Evolutionary conservation across 2,329 filamentous ascomycete species (phyloP).

Genomic region (Alternaria burnsii): DNA sequence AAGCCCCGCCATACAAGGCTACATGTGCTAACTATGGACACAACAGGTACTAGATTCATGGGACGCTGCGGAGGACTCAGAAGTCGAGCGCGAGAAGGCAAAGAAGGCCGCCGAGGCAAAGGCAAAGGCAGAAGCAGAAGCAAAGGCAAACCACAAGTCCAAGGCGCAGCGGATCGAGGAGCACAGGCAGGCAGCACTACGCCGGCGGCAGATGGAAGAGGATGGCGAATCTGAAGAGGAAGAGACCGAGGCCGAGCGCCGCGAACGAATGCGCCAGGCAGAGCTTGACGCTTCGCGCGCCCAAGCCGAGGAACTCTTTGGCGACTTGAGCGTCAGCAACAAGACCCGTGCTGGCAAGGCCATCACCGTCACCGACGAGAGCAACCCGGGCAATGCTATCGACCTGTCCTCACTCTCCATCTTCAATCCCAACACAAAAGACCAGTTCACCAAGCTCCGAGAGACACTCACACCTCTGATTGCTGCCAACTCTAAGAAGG

Average conservation of each 20-base stretch:
- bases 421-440: conserved; percentile 89
- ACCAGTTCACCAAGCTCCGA: conserved; percentile 82
- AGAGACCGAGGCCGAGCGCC: conserved; percentile 75
- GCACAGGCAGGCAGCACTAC: conserved; percentile 68
- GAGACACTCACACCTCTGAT: conserved; percentile 82
- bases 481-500: conserved; percentile 78
- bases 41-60: conserved; percentile 88
- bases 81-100: conserved; percentile 94
- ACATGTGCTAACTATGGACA: conserved; percentile 29
- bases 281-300: conserved; percentile 89
- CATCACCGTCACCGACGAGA: conserved; percentile 73
- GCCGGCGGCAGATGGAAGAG: conserved; percentile 64
- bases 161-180: conserved; percentile 88
- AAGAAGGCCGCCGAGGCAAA: conserved; percentile 86
- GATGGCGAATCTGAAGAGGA: conserved; percentile 70
- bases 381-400: conserved; percentile 79
- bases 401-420: conserved; percentile 82
- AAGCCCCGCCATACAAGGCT: conserved; percentile 26
- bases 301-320: conserved; percentile 92
- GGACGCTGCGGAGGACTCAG: conserved; percentile 96
- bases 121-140: conserved; percentile 87
- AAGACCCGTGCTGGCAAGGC: conserved; percentile 71
- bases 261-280: conserved; percentile 76
- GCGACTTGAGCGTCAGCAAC: conserved; percentile 74
- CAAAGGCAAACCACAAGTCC: conserved; percentile 88